phyloP scores from a whole-genome alignment of 2,329 filamentous ascomycete species.

The Didymella arachidicola region DNA sequence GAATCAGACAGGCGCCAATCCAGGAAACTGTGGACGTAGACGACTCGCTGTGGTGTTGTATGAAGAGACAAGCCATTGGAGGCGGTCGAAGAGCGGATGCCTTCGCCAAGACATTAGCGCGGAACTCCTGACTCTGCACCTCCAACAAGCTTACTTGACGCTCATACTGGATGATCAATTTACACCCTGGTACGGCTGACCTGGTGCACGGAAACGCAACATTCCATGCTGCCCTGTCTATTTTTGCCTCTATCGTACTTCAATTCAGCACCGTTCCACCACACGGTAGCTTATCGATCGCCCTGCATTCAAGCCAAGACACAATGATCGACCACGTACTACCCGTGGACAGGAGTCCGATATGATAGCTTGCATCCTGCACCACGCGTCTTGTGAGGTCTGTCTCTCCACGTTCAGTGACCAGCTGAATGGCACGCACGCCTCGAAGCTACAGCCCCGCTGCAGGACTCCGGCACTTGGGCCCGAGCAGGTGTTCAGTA shows the following conservation, averaged over 20 bases:
- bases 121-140: constrained; percentile 5
- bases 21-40: neutral
- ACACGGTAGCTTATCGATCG: constrained; percentile 1
- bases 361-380: neutral
- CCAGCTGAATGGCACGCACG: neutral
- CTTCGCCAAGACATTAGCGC: constrained; percentile 11
- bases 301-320: neutral
- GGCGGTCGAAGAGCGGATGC: neutral
- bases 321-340: neutral
- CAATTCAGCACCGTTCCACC: constrained; percentile 1
- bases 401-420: neutral
- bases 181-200: neutral
- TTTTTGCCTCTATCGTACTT: constrained; percentile 1
- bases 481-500: neutral
- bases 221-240: constrained; percentile 2
- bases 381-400: neutral
- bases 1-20: neutral
- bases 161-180: constrained; percentile 2
- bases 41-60: neutral
- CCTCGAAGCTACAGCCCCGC: neutral
- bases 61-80: neutral
- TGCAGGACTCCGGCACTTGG: neutral
- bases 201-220: neutral
- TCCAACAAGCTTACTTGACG: constrained; percentile 10
- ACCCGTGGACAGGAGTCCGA: neutral